Conservation (phyloP, 257 asterid species). For the Penstemon barbatus region DNA sequence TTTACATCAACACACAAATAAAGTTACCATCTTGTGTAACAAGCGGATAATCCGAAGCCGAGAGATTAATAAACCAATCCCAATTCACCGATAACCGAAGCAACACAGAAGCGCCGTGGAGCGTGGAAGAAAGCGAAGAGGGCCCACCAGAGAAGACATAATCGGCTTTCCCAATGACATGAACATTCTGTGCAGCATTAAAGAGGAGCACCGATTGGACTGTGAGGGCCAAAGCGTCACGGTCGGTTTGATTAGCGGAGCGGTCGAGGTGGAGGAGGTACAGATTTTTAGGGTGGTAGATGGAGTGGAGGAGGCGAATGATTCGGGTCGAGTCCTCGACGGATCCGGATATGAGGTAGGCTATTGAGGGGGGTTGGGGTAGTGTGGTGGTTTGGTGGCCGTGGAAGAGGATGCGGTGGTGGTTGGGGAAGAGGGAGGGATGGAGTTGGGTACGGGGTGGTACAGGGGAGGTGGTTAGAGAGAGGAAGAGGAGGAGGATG, state of each 20-base stretch:
- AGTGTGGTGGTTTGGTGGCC: slow-evolving; percentile 26
- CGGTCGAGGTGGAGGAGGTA: slow-evolving; percentile 79
- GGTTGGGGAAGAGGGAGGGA: slow-evolving; percentile 59
- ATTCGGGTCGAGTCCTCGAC: slow-evolving; percentile 57
- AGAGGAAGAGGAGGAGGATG: slow-evolving; percentile 59
- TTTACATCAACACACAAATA: not conserved
- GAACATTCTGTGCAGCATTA: slow-evolving; percentile 74
- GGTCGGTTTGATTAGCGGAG: slow-evolving; percentile 57
- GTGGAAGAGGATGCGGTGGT: slow-evolving; percentile 48
- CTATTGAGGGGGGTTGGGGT: slow-evolving; percentile 61
- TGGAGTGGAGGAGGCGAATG: slow-evolving; percentile 60
- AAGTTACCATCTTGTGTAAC: slow-evolving; percentile 83
- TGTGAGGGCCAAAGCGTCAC: slow-evolving; percentile 57
- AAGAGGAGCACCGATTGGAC: slow-evolving; percentile 65
- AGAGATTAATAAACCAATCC: slow-evolving; percentile 53
- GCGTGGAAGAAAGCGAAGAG: slow-evolving; percentile 62
- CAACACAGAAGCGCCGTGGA: slow-evolving; percentile 75
- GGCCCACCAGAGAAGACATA: slow-evolving; percentile 63
- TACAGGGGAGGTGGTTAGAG: slow-evolving; percentile 46
- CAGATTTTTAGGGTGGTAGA: slow-evolving; percentile 77
- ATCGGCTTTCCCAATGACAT: slow-evolving; percentile 72
- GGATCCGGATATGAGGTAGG: slow-evolving; percentile 84
- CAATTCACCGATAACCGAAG: slow-evolving; percentile 22
- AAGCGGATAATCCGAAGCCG: slow-evolving; percentile 79
- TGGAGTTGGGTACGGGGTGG: slow-evolving; percentile 40